Evolutionary conservation across 2,329 filamentous ascomycete genomes (phyloP).

Genomic region (Fusarium sp.): DNA sequence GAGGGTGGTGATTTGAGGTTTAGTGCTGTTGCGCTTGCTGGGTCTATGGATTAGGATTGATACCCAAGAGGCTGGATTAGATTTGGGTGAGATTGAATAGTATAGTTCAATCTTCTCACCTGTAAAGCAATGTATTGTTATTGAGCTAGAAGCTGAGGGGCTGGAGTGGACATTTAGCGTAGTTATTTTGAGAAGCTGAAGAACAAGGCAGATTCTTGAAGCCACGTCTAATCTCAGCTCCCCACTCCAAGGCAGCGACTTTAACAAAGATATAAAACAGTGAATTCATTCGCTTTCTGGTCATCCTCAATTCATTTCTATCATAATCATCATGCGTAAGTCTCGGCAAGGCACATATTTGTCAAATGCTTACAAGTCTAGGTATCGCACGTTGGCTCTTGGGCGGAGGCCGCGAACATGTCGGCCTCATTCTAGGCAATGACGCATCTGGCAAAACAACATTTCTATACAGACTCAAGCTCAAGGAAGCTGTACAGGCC

Average conservation of each 20-base stretch:
- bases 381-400: conserved; percentile 40
- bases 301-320: background rate
- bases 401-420: conserved; percentile 30
- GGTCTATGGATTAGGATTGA: conserved; percentile 57
- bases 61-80: conserved; percentile 12
- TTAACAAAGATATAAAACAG: conserved; percentile 2
- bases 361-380: background rate
- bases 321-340: conserved; percentile 18
- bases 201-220: conserved; percentile 28
- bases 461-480: conserved; percentile 82
- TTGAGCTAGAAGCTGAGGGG: background rate
- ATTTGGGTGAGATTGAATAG: background rate
- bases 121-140: background rate
- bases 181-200: background rate
- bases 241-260: conserved; percentile 39
- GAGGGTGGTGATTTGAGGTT: conserved; percentile 68
- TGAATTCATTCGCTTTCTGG: background rate
- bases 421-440: conserved; percentile 36
- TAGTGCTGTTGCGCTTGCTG: conserved; percentile 66
- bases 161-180: background rate
- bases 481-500: conserved; percentile 91
- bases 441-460: conserved; percentile 75
- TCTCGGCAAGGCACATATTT: background rate
- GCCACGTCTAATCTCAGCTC: conserved; percentile 37
- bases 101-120: background rate